These are phyloP conservation scores for Colletotrichum sp. DNA, from an alignment of 2,329 filamentous ascomycete species.

Conservation along the genomic window DNA sequence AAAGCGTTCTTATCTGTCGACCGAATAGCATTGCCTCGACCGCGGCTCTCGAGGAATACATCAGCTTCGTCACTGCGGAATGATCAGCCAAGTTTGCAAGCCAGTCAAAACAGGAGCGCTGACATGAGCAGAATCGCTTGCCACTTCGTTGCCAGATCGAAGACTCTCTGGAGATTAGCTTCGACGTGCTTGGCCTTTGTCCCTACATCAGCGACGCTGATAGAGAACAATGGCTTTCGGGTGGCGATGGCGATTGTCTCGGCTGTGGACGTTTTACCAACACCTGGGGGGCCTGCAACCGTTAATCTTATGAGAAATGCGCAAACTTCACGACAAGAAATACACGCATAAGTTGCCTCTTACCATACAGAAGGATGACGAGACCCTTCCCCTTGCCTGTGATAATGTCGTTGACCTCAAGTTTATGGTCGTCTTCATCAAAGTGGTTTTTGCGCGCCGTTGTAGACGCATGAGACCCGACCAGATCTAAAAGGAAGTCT, in stretches of 20 bases:
- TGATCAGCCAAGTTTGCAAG: neutral
- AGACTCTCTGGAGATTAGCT: neutral
- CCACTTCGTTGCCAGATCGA: neutral
- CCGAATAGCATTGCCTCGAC: neutral
- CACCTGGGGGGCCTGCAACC: constrained; percentile 12
- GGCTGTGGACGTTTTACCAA: constrained; percentile 19
- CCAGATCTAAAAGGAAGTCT: neutral
- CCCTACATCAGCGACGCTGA: constrained; percentile 8
- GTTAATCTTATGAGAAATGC: neutral
- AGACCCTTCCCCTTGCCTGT: constrained; percentile 18
- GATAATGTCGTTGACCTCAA: constrained; percentile 14
- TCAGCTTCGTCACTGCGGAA: neutral
- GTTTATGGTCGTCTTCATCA: neutral
- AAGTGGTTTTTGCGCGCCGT: neutral
- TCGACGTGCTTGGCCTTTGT: neutral
- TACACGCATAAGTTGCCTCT: neutral
- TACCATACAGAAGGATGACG: constrained; percentile 20
- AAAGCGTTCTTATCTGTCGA: neutral
- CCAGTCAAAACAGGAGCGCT: neutral
- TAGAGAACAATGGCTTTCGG: constrained; percentile 12
- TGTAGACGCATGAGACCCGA: neutral
- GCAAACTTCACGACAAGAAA: neutral
- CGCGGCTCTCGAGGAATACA: neutral
- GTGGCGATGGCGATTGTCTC: constrained; percentile 13
- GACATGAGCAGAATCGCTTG: neutral